These are phyloP conservation scores for Pulveroboletus sp. DNA, from an alignment of 768 basidiomycete genomes.

Conservation along the genomic window DNA sequence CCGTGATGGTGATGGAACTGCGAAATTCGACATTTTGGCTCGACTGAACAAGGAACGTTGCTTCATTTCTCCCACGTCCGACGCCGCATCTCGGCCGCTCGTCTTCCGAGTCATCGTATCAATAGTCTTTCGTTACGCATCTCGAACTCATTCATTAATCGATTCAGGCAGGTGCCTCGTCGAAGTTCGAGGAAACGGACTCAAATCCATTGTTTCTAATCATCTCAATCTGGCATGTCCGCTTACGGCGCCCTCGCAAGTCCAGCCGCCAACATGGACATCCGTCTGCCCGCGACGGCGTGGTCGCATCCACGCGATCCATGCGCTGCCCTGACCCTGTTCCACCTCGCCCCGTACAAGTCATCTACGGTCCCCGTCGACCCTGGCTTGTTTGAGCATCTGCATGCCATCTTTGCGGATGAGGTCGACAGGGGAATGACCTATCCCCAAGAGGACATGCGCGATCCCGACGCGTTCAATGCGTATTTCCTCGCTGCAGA, in stretches of 20 bases:
- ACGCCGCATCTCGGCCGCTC: conserved; percentile 25
- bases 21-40: no score
- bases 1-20: no score
- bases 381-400: conserved; percentile 55
- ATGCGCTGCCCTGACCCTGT: conserved; percentile 26
- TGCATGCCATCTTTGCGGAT: conserved; percentile 59
- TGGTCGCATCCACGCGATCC: conserved; percentile 37
- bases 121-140: no score
- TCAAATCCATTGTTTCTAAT: no score
- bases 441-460: conserved; percentile 77
- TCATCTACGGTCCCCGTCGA: conserved; percentile 23
- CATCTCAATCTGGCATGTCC: conserved; percentile 39
- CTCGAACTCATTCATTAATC: no score
- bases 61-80: neutral
- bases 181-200: no score
- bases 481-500: conserved; percentile 77
- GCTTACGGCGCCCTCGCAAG: conserved; percentile 64
- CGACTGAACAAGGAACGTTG: neutral
- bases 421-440: conserved; percentile 75
- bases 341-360: conserved; percentile 40
- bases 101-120: neutral
- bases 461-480: conserved; percentile 53
- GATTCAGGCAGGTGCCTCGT: no score
- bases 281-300: conserved; percentile 45
- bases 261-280: conserved; percentile 28